Evolutionary conservation across 768 basidiomycete genomes (phyloP).

Genomic region (Tephrocybe sp.): DNA sequence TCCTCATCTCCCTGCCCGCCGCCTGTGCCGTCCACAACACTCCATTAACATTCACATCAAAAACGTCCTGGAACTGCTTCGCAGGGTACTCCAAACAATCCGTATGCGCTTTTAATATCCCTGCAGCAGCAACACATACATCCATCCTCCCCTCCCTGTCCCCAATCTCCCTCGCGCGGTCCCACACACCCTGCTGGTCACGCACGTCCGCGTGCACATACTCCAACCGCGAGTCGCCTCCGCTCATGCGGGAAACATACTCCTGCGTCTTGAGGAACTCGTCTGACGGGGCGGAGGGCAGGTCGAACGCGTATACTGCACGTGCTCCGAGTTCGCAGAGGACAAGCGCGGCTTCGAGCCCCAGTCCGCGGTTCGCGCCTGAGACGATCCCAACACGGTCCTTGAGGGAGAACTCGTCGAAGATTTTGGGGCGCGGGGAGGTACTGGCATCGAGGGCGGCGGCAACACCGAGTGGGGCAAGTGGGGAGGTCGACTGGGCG

Average conservation of each 20-base stretch:
- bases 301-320: conserved; percentile 69
- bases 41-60: conserved; percentile 52
- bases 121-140: conserved; percentile 77
- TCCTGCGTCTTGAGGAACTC: conserved; percentile 57
- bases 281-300: conserved; percentile 52
- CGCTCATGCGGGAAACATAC: conserved; percentile 44
- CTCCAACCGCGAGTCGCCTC: conserved; percentile 37
- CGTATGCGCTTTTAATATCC: conserved; percentile 58
- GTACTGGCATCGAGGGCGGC: conserved; percentile 35
- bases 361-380: conserved; percentile 68
- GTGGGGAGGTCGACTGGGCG: conserved; percentile 46
- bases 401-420: conserved; percentile 57
- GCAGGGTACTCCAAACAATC: conserved; percentile 69
- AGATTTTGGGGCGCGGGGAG: conserved; percentile 47
- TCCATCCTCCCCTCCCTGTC: conserved; percentile 72
- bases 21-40: conserved; percentile 53
- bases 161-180: conserved; percentile 55
- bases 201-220: conserved; percentile 68
- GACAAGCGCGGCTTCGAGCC: conserved; percentile 81
- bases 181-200: conserved; percentile 62
- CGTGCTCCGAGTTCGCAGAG: conserved; percentile 73
- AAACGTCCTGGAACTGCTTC: conserved; percentile 60
- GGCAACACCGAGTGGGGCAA: conserved; percentile 60
- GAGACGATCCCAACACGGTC: conserved; percentile 64
- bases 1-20: conserved; percentile 47